Conservation (phyloP, 768 basidiomycete species). For the Lactarius sp. region DNA sequence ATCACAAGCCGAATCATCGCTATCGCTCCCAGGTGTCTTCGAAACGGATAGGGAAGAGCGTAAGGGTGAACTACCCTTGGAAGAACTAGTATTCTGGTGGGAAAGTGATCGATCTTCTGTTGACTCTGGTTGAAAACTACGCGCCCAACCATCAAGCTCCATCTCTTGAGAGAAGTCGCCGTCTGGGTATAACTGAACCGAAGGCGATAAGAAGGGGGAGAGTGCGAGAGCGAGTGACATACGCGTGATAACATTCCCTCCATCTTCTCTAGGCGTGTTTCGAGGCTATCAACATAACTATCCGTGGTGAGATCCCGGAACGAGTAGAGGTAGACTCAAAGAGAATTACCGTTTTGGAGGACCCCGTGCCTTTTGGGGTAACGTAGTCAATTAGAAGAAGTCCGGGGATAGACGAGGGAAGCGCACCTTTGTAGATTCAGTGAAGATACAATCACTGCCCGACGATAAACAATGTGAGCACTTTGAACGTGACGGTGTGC, state of each 20-base stretch:
- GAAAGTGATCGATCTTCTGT: neutral
- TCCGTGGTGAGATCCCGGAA: neutral
- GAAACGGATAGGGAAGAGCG: neutral
- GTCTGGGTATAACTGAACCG: conserved; percentile 19
- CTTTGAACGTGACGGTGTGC: conserved; percentile 1
- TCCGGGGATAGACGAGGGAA: neutral
- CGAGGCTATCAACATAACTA: conserved; percentile 25
- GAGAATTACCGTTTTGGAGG: conserved; percentile 23
- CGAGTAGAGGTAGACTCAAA: neutral
- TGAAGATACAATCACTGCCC: conserved; percentile 18
- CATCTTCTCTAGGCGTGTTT: conserved; percentile 26
- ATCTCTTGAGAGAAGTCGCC: conserved; percentile 25
- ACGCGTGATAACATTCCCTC: conserved; percentile 23
- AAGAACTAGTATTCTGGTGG: neutral
- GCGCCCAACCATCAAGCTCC: conserved; percentile 22
- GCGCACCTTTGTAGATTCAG: conserved; percentile 20
- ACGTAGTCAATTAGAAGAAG: neutral
- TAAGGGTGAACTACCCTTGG: neutral
- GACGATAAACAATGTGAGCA: conserved; percentile 19
- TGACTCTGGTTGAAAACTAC: conserved; percentile 17
- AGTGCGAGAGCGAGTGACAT: neutral
- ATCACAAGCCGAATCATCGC: conserved; percentile 2
- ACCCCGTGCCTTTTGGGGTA: conserved; percentile 16
- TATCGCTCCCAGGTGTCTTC: neutral
- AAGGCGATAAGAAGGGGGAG: neutral